Conservation (phyloP, 345 rosid species). For the Rhodomyrtus tomentosa region DNA sequence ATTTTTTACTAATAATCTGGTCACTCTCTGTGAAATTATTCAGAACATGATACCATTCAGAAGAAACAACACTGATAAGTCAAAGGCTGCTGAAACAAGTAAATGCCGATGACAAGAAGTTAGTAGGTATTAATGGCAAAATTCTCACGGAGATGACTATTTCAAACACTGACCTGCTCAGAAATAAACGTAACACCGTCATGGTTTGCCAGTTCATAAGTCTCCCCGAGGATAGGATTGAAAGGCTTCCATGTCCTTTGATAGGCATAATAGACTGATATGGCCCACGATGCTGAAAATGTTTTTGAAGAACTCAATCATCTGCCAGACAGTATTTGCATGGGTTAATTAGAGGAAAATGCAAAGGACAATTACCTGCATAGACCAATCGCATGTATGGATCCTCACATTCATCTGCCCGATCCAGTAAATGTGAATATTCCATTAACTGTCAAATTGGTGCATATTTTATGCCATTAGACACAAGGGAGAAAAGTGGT, state of each 20-base stretch:
- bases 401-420: constrained; percentile 88
- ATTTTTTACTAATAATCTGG: background rate
- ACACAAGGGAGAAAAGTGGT: background rate
- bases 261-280: constrained; percentile 76
- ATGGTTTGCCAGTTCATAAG: constrained; percentile 76
- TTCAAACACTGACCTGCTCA: constrained; percentile 55
- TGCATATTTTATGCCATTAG: background rate
- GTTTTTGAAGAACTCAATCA: constrained; percentile 1
- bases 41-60: background rate
- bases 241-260: constrained; percentile 96
- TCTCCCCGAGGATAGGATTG: constrained; percentile 97
- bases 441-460: constrained; percentile 67
- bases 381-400: constrained; percentile 79
- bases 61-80: background rate
- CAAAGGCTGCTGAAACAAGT: background rate
- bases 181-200: constrained; percentile 66
- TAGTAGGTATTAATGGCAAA: background rate
- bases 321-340: background rate
- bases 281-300: constrained; percentile 71
- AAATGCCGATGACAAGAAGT: background rate
- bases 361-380: constrained; percentile 31
- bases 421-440: constrained; percentile 67
- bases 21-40: background rate
- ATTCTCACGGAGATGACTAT: background rate
- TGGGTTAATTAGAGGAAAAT: background rate